A percentile compares a stretch with the other conserved stretches of the same genome.
Conservation (phyloP, 441 rosid species). For the Theobroma grandiflorum region DNA sequence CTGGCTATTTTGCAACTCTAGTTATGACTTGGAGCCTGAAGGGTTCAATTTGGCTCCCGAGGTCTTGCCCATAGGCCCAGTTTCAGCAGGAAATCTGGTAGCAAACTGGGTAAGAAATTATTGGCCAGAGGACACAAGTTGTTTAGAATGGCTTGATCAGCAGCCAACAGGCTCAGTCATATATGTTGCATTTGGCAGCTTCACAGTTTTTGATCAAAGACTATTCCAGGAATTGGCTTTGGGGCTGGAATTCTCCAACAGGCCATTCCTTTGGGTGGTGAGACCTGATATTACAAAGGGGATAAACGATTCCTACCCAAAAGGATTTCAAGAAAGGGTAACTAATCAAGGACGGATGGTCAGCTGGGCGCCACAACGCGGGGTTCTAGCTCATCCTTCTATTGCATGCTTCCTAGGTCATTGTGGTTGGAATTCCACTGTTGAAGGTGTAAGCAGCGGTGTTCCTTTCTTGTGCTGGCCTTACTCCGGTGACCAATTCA, state of each 20-base stretch:
- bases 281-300: slow-evolving; percentile 24
- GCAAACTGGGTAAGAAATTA: slow-evolving; percentile 26
- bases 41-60: slow-evolving; percentile 29
- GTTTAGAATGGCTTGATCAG: slow-evolving; percentile 38
- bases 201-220: slow-evolving; percentile 31
- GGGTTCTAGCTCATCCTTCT: neutral
- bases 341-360: neutral
- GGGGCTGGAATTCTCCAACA: slow-evolving; percentile 34
- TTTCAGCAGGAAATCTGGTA: slow-evolving; percentile 27
- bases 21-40: slow-evolving; percentile 32
- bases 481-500: slow-evolving; percentile 48
- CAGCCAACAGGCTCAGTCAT: slow-evolving; percentile 34
- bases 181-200: slow-evolving; percentile 45
- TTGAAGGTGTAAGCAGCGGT: neutral
- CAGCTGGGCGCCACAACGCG: neutral
- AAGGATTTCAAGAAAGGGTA: neutral
- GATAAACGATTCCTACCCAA: neutral
- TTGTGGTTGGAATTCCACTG: slow-evolving; percentile 38
- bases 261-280: slow-evolving; percentile 37
- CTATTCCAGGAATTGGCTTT: slow-evolving; percentile 40
- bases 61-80: slow-evolving; percentile 37
- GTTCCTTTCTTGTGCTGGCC: slow-evolving; percentile 33
- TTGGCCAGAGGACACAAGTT: slow-evolving; percentile 40
- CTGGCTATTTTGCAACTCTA: slow-evolving; percentile 37
- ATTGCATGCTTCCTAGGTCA: slow-evolving; percentile 65